Evolutionary conservation across 2,329 filamentous ascomycete genomes (phyloP), one percentile per base, ranked within the genome.

Genomic region (Penicillium sp.): DNA sequence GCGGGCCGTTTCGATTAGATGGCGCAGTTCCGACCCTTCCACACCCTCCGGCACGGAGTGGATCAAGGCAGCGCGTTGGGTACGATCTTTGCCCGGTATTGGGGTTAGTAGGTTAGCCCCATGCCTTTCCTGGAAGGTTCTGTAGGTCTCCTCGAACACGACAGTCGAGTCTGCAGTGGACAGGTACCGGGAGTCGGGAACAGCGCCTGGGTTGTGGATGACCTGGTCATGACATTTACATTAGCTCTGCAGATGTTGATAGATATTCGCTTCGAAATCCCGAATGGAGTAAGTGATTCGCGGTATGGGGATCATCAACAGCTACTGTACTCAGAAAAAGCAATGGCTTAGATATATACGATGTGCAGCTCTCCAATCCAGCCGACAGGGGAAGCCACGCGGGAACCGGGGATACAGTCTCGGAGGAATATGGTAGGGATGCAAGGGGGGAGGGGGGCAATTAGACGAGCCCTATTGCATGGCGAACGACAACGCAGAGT

Each of bases 121-220:
- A 23, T 67, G 55, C 22, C 71, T 64, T 35, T 70, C 63, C 35
- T 71, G 65, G 63, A 75, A 77, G 20, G 69, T 74, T 20, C 64
- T 61, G 56, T 75, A 77, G 12, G 71, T 69, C 44, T 66, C 73
- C 67, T 81, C 78, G 51, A 81, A 80, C 14, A 77, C 74, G 27
- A 79, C 75, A 6, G 77, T 73, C 57, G 73, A 76, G 67, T 80
- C 76, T 26, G 76, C 75, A 1, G 67, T 68, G 35, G 69, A 59
- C 53, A 77, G 69, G 63, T 76, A 79, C 27, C 67, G 69, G 49
- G 69, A 64, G 54, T 75, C 72, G 3, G 77, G 74, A 14, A 79
- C 68, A 6, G 73, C 71, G 23, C 78, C 78, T 4, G 78, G 78
- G 56, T 80, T 81, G 63, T 78, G 76, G 31, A 79, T 70, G 44